Base-by-base conservation (phyloP, 1,284 basidiomycete genomes). In the Rhodotorula sp. region DNA sequence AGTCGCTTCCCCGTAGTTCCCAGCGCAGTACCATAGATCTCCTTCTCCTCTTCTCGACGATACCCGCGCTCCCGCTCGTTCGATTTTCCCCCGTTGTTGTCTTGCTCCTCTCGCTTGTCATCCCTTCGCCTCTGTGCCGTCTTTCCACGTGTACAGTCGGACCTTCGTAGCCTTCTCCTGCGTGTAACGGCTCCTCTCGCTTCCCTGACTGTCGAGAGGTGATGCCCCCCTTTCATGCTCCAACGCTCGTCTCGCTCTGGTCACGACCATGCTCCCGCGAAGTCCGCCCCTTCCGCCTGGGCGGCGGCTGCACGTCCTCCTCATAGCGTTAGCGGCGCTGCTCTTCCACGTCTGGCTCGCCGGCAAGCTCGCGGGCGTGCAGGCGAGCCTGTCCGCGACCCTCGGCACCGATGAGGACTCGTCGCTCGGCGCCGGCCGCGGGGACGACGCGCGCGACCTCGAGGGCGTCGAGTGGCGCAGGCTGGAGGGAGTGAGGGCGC, bases 331-430 rank as follows among this genome's bases (percentile, higher is more conserved):
- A 41, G 25, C 27, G 7, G 27, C 50, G 8, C 5, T 64, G 15
- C 13, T 64, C 7, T 66, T 67, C 36, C 65, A 71, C 55, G 37
- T 67, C 25, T 62, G 59, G 56, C 60, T 67, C 50, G 48, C 61
- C 1, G 25, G 39, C 22, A 41, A 58, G 37, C 69, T 70, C 3
- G 34, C 27, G 34, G 34, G 27, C 21, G 44, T 66, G 15, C 37
- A 44, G 19, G 19, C 46, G 19, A 46, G 36, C 17, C 59, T 67
- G 25, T 27, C 32, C 27, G 27, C 21, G 44, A 44, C 50, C 5
- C 39, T 61, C 54, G 61, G 53, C 8, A 50, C n/a, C 36, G 55
- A 62, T 46, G 63, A 69, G 27, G 39, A 34, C 17, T 12, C 32
- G n/a, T 32, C 37, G 17, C 8, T 22, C 27, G 29, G 12, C 6